Conservation (phyloP, 495 filamentous ascomycete species). For the Aspergillus kassunensis region DNA sequence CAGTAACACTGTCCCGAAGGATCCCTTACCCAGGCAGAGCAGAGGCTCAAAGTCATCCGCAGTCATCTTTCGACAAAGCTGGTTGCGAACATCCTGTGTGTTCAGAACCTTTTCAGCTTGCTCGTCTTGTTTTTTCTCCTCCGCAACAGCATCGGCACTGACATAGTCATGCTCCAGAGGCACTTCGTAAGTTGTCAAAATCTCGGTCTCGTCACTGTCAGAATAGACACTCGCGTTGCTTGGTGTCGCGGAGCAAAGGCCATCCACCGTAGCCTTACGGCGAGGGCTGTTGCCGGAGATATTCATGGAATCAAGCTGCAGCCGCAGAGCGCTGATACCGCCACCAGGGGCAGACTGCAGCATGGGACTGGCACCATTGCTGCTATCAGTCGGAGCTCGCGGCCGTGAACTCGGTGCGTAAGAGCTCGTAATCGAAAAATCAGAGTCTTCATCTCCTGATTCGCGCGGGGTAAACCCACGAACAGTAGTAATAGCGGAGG, state of each 20-base stretch:
- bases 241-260: conserved; percentile 40
- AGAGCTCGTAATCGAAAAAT: conserved; percentile 55
- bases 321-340: conserved; percentile 74
- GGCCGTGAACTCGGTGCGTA: conserved; percentile 35
- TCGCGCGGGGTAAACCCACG: conserved; percentile 83
- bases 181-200: conserved; percentile 80
- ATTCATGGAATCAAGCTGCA: conserved; percentile 68
- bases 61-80: conserved; percentile 75
- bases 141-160: conserved; percentile 58
- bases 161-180: conserved; percentile 84
- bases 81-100: conserved; percentile 31
- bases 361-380: conserved; percentile 46
- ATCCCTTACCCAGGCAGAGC: conserved; percentile 95
- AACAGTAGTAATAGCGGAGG: conserved; percentile 66
- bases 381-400: conserved; percentile 19
- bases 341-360: conserved; percentile 56
- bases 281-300: conserved; percentile 40
- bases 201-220: conserved; percentile 51
- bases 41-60: conserved; percentile 85
- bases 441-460: conserved; percentile 83
- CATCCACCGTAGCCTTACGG: conserved; percentile 21
- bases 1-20: conserved; percentile 87
- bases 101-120: conserved; percentile 17
- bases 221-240: conserved; percentile 57
- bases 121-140: conserved; percentile 24